These are phyloP conservation scores for Panellus pusillus DNA, from an alignment of 768 basidiomycete genomes.

Conservation along the genomic window DNA sequence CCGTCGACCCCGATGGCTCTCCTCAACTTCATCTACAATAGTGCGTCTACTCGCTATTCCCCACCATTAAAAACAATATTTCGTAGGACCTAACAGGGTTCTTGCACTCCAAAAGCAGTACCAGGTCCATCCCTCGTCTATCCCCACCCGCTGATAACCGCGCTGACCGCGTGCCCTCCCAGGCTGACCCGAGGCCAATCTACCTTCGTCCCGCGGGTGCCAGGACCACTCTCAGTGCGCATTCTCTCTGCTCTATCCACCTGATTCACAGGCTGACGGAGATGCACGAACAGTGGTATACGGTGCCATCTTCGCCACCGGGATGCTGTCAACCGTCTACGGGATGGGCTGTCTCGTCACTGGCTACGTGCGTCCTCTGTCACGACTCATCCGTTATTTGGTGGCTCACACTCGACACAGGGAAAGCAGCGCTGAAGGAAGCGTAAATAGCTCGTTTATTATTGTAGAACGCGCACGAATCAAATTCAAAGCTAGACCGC, in stretches of 20 bases:
- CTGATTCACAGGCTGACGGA: background rate
- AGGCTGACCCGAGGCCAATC: slow-evolving; percentile 21
- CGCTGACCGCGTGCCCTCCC: background rate
- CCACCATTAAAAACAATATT: background rate
- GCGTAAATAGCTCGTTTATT: slow-evolving; percentile 10
- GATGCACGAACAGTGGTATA: slow-evolving; percentile 6
- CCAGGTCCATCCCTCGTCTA: slow-evolving; percentile 9
- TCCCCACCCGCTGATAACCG: background rate
- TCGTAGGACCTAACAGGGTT: slow-evolving; percentile 19
- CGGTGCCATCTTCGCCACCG: slow-evolving; percentile 16
- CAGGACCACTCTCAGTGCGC: slow-evolving; percentile 16
- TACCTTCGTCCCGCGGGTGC: slow-evolving; percentile 22
- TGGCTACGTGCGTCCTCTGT: slow-evolving; percentile 18
- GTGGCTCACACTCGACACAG: background rate
- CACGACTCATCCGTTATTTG: background rate
- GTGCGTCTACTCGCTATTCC: background rate
- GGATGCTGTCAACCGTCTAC: slow-evolving; percentile 20
- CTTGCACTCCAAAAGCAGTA: slow-evolving; percentile 23
- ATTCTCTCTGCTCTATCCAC: background rate
- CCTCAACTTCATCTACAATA: slow-evolving; percentile 21
- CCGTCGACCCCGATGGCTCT: slow-evolving; percentile 23
- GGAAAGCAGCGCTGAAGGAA: slow-evolving; percentile 14
- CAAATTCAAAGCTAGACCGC: background rate
- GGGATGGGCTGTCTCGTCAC: slow-evolving; percentile 23
- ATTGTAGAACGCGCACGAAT: slow-evolving; percentile 8